Base-by-base conservation (phyloP, 2,329 filamentous ascomycete species). In the Diaporthe citri region DNA sequence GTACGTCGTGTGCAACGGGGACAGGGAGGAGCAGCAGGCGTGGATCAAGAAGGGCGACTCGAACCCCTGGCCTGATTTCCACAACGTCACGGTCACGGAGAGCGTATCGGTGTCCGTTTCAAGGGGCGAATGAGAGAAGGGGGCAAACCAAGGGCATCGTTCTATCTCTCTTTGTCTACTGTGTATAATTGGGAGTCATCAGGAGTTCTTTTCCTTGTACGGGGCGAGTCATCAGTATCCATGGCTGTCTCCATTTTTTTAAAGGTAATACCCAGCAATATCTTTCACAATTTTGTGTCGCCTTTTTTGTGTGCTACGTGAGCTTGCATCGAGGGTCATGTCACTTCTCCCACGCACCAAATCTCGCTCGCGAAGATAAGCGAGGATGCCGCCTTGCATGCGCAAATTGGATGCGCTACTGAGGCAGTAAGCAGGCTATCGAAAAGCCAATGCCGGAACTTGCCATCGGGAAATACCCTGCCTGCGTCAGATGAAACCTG, bases 1-100 rank as follows among this genome's bases (percentile, higher is more conserved):
- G 57, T 72, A 72, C 20, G 71, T 72, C 55, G 71, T 72, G 8
- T 72, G 71, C 56, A 72, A 72, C n/a, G 71, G 71, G 3, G 57
- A 72, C 36, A 64, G 71, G 46, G 71, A 64, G 25, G 60, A 72
- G 25, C 34, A 72, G 39, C 36, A 64, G 57, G 57, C 46, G 25
- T 72, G 71, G 71, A 64, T 72, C 48, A 72, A 56, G 57, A 64
- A 56, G 46, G 71, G n/a, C 3, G 71, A 34, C 71, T 56, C 51
- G 36, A 36, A 64, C 12, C 71, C 71, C 15, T 72, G 71, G 71
- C 31, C 46, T 3, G 71, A 64, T 15, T 72, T 72, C 7, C 36
- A 56, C 1, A 56, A 72, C 41, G 59, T 72, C 57, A 72, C 34
- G 6, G 28, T 72, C 25, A 72, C 71, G 12, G 60, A 72, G 36